Percentiles rank a stretch among this genome's conserved stretches.
phyloP scores from a whole-genome alignment of 176 grass and related monocot species.

The Panicum miliaceum region DNA sequence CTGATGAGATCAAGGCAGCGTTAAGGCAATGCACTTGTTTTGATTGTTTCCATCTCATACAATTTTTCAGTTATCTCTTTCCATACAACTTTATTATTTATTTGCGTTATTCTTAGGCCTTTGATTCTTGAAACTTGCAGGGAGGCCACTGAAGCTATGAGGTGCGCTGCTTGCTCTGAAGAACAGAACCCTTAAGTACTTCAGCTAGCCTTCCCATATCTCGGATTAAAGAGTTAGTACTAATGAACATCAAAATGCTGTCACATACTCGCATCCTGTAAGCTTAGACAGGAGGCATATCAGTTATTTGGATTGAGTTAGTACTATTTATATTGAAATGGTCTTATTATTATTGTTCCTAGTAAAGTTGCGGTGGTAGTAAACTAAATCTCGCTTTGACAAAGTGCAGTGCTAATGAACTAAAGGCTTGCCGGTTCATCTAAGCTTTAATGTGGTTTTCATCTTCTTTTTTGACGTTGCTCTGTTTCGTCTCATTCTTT shows the following conservation, averaged over 20 bases:
- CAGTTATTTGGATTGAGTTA: background rate
- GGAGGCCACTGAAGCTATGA: background rate
- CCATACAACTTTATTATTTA: background rate
- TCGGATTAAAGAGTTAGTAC: too few relatives aligned
- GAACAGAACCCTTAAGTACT: background rate
- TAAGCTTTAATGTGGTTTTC: too few relatives aligned
- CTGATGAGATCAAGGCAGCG: conserved; percentile 6
- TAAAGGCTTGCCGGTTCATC: too few relatives aligned
- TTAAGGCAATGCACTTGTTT: background rate
- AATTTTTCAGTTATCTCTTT: background rate
- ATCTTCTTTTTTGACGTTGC: too few relatives aligned
- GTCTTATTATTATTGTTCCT: too few relatives aligned
- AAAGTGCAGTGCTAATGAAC: too few relatives aligned
- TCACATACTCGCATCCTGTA: too few relatives aligned
- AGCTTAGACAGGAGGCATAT: background rate
- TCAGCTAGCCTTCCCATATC: background rate
- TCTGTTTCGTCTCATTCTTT: too few relatives aligned
- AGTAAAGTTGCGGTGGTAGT: too few relatives aligned
- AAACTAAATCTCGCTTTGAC: too few relatives aligned
- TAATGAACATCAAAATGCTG: background rate
- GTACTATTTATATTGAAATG: too few relatives aligned
- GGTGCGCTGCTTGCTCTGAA: background rate
- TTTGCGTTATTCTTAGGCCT: background rate
- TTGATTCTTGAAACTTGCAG: background rate
- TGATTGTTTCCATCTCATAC: background rate